Base-by-base conservation (phyloP, 257 asterid genomes). In the Cynanchum wilfordii region DNA sequence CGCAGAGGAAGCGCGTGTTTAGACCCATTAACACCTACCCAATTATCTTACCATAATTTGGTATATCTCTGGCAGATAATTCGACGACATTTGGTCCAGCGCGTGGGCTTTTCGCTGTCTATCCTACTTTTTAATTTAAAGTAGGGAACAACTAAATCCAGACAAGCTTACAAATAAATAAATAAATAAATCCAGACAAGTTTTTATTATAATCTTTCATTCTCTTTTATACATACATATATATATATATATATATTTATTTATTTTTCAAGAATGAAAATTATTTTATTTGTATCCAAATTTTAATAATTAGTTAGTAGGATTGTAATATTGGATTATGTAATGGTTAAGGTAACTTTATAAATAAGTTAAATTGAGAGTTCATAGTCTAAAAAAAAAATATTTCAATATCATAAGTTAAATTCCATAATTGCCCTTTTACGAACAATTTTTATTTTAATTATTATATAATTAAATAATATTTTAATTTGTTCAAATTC, bases 1-100 rank as follows among this genome's bases (percentile, higher is more conserved):
- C 78, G 36, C 83, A 19, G 0, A 10, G 19, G 19, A 9, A 56
- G 81, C 76, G 85, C 83, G 88, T 86, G 82, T 0, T 0, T 7
- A 0, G 57, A 83, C 81, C 75, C 60, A n/a, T 7, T 3, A 27
- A 52, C 42, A 13, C 17, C 27, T 22, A 59, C 86, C 82, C 64
- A 82, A 65, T 11, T 49, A 4, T 27, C 2, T n/a, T 3, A 13
- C 69, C 63, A 59, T 54, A 60, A 50, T 77, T 60, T 68, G 45
- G n/a, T n/a, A 7, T 7, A 44, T 25, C 3, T 55, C 10, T 38
- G 72, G 54, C 59, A 65, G 58, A 17, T 42, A 0, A 0, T 12
- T 68, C 52, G 60, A 73, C 57, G 57, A 55, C 38, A 50, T 0
- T 0, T 9, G 29, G 33, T 3, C 20, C 10, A n/a, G 79, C 73